phyloP scores from a whole-genome alignment of 176 grass and related monocot species.

The Bothriochloa decipiens region DNA sequence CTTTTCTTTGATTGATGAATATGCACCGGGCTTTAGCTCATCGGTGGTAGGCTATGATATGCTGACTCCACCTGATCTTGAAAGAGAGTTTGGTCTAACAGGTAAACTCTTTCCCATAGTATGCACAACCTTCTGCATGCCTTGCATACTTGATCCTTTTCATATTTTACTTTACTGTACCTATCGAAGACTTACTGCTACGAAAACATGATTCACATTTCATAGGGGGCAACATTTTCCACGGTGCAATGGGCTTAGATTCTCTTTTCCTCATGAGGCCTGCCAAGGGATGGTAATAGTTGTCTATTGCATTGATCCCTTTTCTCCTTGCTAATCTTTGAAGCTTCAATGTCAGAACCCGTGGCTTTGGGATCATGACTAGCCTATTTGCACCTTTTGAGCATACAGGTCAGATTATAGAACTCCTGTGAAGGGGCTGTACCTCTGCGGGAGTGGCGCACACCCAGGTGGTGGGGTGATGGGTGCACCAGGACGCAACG shows the following conservation, averaged over 20 bases:
- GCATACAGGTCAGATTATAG: conserved; percentile 81
- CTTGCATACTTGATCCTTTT: background rate
- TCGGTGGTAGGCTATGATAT: conserved; percentile 92
- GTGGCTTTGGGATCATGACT: conserved; percentile 11
- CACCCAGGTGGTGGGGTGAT: conserved; percentile 97
- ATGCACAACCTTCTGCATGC: background rate
- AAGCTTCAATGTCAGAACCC: background rate
- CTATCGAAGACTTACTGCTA: conserved; percentile 3
- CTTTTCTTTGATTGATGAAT: conserved; percentile 95
- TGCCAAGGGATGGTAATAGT: conserved; percentile 74
- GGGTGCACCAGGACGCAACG: conserved; percentile 94
- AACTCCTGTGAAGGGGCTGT: conserved; percentile 87
- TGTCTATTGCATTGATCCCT: background rate
- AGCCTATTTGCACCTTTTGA: conserved; percentile 31
- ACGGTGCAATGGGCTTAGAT: conserved; percentile 93
- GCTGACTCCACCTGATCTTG: conserved; percentile 94
- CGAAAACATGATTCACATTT: conserved; percentile 27
- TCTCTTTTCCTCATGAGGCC: conserved; percentile 96
- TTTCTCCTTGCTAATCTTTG: conserved; percentile 14
- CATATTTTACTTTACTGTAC: background rate
- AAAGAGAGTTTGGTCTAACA: conserved; percentile 93
- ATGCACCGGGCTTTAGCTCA: conserved; percentile 87
- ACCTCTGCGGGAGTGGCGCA: conserved; percentile 88
- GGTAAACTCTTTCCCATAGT: conserved; percentile 44
- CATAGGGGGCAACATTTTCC: conserved; percentile 94